Conservation (phyloP, 2,329 filamentous ascomycete genomes). For the Ophiocordyceps robertsii region DNA sequence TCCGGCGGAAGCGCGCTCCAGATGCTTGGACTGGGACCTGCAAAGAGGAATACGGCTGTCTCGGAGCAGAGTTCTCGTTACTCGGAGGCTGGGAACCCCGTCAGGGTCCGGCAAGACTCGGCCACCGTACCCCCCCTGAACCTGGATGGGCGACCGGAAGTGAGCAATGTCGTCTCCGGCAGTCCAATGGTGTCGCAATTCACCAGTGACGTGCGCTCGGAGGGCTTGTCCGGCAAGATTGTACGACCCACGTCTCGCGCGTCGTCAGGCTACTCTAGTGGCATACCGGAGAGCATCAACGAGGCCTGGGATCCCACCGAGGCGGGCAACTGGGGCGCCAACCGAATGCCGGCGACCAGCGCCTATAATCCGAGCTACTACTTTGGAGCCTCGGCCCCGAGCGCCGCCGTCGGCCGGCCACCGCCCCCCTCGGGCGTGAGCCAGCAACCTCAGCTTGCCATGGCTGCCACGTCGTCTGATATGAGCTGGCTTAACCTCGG, state of each 20-base stretch:
- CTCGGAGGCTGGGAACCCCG: conserved; percentile 21
- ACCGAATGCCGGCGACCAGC: conserved; percentile 38
- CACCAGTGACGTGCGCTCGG: conserved; percentile 33
- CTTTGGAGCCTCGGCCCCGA: conserved; percentile 24
- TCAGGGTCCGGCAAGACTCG: conserved; percentile 45
- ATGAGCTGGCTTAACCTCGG: conserved; percentile 75
- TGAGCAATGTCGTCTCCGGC: conserved; percentile 54
- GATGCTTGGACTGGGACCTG: conserved; percentile 44
- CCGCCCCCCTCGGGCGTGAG: conserved; percentile 24
- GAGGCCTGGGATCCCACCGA: conserved; percentile 40
- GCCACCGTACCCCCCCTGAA: conserved; percentile 56
- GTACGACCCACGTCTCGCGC: conserved; percentile 40
- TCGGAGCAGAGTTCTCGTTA: conserved; percentile 46
- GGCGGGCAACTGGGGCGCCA: conserved; percentile 31
- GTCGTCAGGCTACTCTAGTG: conserved; percentile 46
- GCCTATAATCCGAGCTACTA: conserved; percentile 34
- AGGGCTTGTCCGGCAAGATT: conserved; percentile 48
- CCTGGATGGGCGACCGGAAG: conserved; percentile 46
- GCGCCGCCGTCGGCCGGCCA: conserved; percentile 13
- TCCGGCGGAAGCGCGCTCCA: conserved; percentile 58
- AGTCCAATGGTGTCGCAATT: conserved; percentile 57
- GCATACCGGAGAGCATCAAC: conserved; percentile 49
- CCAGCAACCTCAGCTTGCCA: conserved; percentile 35
- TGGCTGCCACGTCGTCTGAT: conserved; percentile 42
- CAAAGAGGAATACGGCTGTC: conserved; percentile 34